phyloP scores from a whole-genome alignment of 1,139 yeast species.

The Scheffersomyces segobiensis region DNA sequence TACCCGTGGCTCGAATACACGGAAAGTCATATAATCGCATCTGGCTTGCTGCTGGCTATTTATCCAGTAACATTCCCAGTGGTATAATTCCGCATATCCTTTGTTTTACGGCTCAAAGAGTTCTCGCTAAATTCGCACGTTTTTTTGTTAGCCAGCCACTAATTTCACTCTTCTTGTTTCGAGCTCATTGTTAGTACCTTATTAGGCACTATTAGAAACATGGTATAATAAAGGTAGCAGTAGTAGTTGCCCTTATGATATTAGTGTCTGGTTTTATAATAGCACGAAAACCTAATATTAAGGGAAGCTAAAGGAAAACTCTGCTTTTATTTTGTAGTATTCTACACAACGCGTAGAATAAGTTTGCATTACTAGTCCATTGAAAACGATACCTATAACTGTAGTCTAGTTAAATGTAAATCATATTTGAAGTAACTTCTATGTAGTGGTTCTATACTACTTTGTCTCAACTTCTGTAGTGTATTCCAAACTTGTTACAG shows the following conservation, averaged over 20 bases:
- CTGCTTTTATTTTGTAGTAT: too few species aligned
- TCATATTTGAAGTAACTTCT: background rate
- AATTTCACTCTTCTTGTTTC: background rate
- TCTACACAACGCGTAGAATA: too few species aligned
- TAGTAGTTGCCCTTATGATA: background rate
- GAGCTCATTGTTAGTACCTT: background rate
- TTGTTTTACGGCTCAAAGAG: background rate
- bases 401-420: too few species aligned
- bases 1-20: background rate
- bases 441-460: background rate
- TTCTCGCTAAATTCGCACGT: background rate
- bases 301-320: too few species aligned
- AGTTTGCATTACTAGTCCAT: background rate
- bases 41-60: background rate
- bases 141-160: background rate
- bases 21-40: too few species aligned
- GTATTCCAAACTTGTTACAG: constrained; percentile 23
- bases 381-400: background rate
- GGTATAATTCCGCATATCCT: background rate
- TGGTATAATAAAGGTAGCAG: background rate
- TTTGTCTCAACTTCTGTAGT: constrained; percentile 1
- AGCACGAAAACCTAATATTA: too few species aligned
- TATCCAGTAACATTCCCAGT: background rate
- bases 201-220: background rate
- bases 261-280: too few species aligned